A percentile compares a stretch with the other conserved stretches of the same genome.
Evolutionary conservation across 345 rosid genomes (phyloP).

Genomic region (Linum usitatissimum): DNA sequence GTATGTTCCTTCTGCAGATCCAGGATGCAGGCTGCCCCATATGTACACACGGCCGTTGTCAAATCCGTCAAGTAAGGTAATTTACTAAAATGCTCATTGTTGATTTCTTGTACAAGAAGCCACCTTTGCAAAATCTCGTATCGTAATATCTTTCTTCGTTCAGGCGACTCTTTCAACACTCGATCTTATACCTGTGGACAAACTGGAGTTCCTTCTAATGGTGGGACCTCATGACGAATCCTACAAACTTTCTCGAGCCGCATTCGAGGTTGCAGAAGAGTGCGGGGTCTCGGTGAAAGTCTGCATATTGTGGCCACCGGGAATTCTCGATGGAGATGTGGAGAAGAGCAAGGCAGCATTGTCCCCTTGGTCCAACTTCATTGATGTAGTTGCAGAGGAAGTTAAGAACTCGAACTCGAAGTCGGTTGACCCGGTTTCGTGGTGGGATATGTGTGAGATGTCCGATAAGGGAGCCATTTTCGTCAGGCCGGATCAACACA

Average conservation of each 20-base stretch:
- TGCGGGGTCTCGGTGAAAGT: constrained; percentile 37
- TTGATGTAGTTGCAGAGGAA: constrained; percentile 40
- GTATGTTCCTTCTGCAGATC: constrained; percentile 65
- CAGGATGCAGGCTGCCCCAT: constrained; percentile 89
- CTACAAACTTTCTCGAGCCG: constrained; percentile 53
- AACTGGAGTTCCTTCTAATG: constrained; percentile 72
- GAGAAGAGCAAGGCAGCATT: constrained; percentile 32
- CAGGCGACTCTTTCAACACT: constrained; percentile 54
- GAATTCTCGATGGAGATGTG: constrained; percentile 13
- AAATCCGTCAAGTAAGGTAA: constrained; percentile 33
- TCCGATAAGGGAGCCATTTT: constrained; percentile 54
- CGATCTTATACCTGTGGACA: constrained; percentile 55
- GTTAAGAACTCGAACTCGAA: constrained; percentile 26
- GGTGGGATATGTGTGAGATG: constrained; percentile 79
- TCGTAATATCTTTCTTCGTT: constrained; percentile 1
- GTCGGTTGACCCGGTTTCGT: constrained; percentile 36
- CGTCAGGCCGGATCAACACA: constrained; percentile 77
- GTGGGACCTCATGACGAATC: constrained; percentile 56
- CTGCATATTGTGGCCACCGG: constrained; percentile 60
- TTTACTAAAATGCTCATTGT: not conserved
- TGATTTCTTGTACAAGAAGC: not conserved
- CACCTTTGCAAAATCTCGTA: not conserved
- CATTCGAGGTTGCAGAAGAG: constrained; percentile 45
- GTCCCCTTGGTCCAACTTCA: constrained; percentile 50
- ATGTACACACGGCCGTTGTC: constrained; percentile 46